Evolutionary conservation across 2,329 filamentous ascomycete genomes (phyloP).

Genomic region (Aspergillus sp.): DNA sequence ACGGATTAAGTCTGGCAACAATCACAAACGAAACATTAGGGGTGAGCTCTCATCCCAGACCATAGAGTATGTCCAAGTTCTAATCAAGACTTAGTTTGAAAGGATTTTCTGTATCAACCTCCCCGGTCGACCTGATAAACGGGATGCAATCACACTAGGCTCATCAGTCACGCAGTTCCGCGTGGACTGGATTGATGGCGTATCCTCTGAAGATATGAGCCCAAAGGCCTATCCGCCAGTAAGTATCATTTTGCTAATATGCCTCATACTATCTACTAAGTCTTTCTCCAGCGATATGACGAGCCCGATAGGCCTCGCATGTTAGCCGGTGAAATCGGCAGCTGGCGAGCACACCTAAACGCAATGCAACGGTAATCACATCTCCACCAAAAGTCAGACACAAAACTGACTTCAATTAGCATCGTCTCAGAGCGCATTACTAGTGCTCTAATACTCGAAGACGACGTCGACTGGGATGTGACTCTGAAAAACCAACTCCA

Average conservation of each 20-base stretch:
- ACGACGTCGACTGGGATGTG: constrained; percentile 44
- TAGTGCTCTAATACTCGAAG: constrained; percentile 51
- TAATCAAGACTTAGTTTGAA: neutral
- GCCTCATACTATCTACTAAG: neutral
- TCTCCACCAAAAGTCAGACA: neutral
- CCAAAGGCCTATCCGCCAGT: constrained; percentile 6
- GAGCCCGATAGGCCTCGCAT: neutral
- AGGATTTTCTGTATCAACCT: constrained; percentile 6
- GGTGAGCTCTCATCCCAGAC: neutral
- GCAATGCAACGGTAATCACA: constrained; percentile 2
- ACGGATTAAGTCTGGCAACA: neutral
- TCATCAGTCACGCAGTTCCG: constrained; percentile 7
- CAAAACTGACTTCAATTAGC: neutral
- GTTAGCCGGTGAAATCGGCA: constrained; percentile 1
- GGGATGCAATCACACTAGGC: constrained; percentile 6
- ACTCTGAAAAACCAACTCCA: constrained; percentile 33
- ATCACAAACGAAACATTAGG: constrained; percentile 2
- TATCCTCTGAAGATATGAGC: constrained; percentile 1
- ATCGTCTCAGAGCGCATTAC: neutral
- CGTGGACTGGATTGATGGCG: constrained; percentile 6
- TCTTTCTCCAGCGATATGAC: neutral
- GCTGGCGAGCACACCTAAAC: constrained; percentile 7
- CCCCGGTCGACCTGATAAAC: constrained; percentile 5
- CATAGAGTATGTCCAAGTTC: neutral
- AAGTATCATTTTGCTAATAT: neutral